Evolutionary conservation across 2,329 filamentous ascomycete genomes (phyloP), one percentile per base, ranked within the genome.

Genomic region (Zasmidium angulare): DNA sequence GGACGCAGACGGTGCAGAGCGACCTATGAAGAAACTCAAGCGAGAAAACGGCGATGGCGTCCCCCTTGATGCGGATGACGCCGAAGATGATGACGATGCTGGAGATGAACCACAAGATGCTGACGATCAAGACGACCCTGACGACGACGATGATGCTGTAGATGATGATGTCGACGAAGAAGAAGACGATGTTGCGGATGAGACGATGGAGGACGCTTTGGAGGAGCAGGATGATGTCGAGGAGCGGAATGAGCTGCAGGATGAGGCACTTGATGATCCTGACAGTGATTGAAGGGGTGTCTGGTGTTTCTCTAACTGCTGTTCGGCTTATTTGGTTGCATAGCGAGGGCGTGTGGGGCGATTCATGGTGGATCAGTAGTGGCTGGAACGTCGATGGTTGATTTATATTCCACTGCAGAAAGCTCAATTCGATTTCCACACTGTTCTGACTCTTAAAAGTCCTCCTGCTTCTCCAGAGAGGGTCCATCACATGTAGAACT

Each of bases 51-150:
- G 70, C 3, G 69, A 64, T 17, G 74, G 69, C 19, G 71, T 71
- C 19, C 72, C 73, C 3, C 74, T 76, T 2, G 76, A 75, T 4
- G 76, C 77, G 3, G 80, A 80, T 14, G 77, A 77, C 24, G 59
- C 51, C 7, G 73, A 75, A 2, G 76, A 76, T 1, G 78, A 79
- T 17, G 77, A 78, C 53, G 77, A 79, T 1, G 36, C 6, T 17
- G 82, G 78, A 59, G 72, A 78, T 23, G 86, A 87, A 58, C 87
- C 89, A 64, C 86, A 78, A 26, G 75, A 77, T 50, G 66, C 67
- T 24, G 66, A 64, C 24, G 66, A 68, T 2, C 64, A 69, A 22
- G 64, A 62, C 20, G 58, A 66, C 48, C n/a, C n/a, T n/a, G 57
- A 68, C 58, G 67, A 59, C 0, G 67, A 65, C 10, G 70, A 71